A percentile compares a stretch with the other conserved stretches of the same genome.
phyloP scores from a whole-genome alignment of 2,329 filamentous ascomycete genomes.

The Metarhizium rileyi region DNA sequence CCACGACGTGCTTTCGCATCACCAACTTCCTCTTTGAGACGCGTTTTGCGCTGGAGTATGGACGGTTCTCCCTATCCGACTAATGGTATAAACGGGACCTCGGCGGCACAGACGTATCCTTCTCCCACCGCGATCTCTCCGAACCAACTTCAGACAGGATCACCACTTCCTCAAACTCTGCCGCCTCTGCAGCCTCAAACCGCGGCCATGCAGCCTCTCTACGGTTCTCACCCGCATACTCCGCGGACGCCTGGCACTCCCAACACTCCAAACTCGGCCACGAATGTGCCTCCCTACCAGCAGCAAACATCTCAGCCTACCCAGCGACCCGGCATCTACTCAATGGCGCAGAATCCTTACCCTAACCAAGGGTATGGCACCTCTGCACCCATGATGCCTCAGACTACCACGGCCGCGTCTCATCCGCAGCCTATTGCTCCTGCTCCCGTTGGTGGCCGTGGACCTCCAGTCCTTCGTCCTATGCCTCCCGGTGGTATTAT shows the following conservation, averaged over 20 bases:
- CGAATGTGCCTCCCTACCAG: constrained; percentile 44
- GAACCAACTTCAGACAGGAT: constrained; percentile 39
- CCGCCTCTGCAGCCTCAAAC: constrained; percentile 43
- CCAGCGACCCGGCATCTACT: constrained; percentile 39
- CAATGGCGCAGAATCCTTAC: constrained; percentile 47
- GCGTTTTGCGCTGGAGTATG: constrained; percentile 37
- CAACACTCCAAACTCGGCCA: constrained; percentile 47
- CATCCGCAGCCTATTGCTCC: constrained; percentile 71
- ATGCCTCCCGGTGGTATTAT: constrained; percentile 60
- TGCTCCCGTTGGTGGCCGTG: constrained; percentile 49
- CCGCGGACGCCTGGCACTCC: constrained; percentile 54
- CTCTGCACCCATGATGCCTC: constrained; percentile 53
- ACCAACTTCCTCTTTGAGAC: constrained; percentile 14
- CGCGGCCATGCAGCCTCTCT: constrained; percentile 33
- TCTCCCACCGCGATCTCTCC: constrained; percentile 42
- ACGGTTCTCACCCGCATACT: constrained; percentile 51
- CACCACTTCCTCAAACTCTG: constrained; percentile 42
- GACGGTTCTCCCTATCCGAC: constrained; percentile 44
- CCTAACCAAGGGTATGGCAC: constrained; percentile 46
- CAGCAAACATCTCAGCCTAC: constrained; percentile 38
- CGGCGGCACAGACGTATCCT: constrained; percentile 38
- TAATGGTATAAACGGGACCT: constrained; percentile 46
- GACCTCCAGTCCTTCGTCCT: constrained; percentile 54
- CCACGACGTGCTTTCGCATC: not conserved
- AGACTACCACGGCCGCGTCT: constrained; percentile 54